Base-by-base conservation (phyloP, 2,329 filamentous ascomycete genomes). In the Fusarium abutilonis region DNA sequence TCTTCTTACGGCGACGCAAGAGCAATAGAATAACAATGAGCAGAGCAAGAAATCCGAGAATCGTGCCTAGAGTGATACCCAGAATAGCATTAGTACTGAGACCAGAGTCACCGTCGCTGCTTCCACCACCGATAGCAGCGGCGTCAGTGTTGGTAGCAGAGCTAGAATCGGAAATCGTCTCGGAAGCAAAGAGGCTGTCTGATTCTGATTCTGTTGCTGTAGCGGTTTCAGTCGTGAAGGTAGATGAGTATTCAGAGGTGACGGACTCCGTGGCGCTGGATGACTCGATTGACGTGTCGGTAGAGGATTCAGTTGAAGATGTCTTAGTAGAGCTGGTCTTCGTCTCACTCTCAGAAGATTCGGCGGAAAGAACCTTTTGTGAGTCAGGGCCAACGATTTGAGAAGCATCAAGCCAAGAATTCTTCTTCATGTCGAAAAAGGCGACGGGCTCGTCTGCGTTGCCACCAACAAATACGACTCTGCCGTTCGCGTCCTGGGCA, bases 391-490 rank as follows among this genome's bases (percentile, higher is more conserved):
- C 80, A 59, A 96, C 86, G 21, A 91, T 74, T 7, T 82, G 77
- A 0, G 85, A 85, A 1, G 90, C 82, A 71, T 97, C 88, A 19
- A 90, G 76, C 94, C 94, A 98, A 41, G 82, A 79, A 73, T 97
- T 97, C 41, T 86, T 77, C 10, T 82, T 83, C 40, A 87, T 86
- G 69, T 96, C 83, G 75, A 97, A 98, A 57, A 97, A 86, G 63
- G 84, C 86, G 6, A 98, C 72, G 0, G 90, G 83, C 58, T 90
- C 83, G 2, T 89, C 78, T 6, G 79, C 75, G 66, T 84, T 87
- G 23, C 93, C 93, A 40, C 93, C 91, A n/a, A 89, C 87, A 58
- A 96, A 86, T 13, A 95, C 89, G 2, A 94, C 85, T 63, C 89
- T 77, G 4, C 89, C 91, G 61, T 84, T 77, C 1, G 82, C 70